Conservation (phyloP, 371 early-diverging fungal species). For the Syncephalastrum sp. region DNA sequence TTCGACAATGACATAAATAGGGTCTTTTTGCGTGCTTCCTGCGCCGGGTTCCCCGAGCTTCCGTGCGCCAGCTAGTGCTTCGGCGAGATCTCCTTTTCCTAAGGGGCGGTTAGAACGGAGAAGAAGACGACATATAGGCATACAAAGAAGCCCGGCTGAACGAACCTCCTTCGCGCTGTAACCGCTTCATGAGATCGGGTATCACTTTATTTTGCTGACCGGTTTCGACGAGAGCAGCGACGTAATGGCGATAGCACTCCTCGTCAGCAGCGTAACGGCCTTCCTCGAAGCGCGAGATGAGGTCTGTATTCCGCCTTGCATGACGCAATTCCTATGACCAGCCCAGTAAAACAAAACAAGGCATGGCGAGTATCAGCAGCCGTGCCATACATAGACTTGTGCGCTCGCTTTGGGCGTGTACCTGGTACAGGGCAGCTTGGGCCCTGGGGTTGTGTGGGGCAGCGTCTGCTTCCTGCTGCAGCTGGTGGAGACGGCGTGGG, state of each 20-base stretch:
- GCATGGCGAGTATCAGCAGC: background rate
- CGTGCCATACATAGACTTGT: no score
- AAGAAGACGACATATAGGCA: background rate
- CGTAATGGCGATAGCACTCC: conserved; percentile 59
- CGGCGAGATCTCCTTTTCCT: conserved; percentile 12
- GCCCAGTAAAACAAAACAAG: background rate
- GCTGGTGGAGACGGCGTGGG: conserved; percentile 47
- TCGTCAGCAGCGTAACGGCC: conserved; percentile 58
- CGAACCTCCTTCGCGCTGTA: conserved; percentile 39
- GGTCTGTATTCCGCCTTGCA: conserved; percentile 42
- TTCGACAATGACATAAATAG: conserved; percentile 49
- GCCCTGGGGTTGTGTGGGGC: background rate
- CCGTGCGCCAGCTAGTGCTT: conserved; percentile 9
- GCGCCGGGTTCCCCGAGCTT: conserved; percentile 6
- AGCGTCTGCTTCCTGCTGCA: no score
- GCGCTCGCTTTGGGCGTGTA: no score
- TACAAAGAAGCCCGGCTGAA: no score
- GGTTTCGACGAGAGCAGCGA: conserved; percentile 58
- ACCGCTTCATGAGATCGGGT: conserved; percentile 55
- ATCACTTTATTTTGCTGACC: conserved; percentile 59
- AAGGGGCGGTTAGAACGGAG: no score
- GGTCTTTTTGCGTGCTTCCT: conserved; percentile 26
- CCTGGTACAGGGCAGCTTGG: background rate
- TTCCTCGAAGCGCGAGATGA: conserved; percentile 63
- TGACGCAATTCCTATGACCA: conserved; percentile 51